A percentile compares a stretch with the other conserved stretches of the same genome.
Conservation (phyloP, 805 yeast species). For the Kodamaea leandrae region DNA sequence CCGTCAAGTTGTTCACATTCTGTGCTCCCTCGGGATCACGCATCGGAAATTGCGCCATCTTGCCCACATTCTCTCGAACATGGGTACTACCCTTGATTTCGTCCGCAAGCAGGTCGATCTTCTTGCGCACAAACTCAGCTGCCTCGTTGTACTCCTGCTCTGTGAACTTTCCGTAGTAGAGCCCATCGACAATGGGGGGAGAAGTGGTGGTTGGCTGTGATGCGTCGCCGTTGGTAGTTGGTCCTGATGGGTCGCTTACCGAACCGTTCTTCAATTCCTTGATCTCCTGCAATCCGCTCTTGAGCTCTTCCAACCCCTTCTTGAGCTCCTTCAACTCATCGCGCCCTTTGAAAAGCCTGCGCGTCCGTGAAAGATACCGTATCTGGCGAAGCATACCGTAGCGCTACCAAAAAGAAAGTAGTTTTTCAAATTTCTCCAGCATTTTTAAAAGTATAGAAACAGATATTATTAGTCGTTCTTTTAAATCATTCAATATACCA, state of each 20-base stretch:
- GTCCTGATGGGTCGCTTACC: no score
- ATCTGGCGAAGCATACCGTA: not conserved
- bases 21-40: slow-evolving; percentile 12
- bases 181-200: slow-evolving; percentile 7
- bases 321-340: not conserved
- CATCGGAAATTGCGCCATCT: slow-evolving; percentile 36
- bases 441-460: no score
- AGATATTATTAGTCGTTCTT: no score
- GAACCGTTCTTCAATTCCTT: no score
- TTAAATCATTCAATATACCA: no score
- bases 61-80: slow-evolving; percentile 35
- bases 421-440: no score
- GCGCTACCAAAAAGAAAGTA: no score
- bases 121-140: slow-evolving; percentile 29
- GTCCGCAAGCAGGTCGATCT: slow-evolving; percentile 30
- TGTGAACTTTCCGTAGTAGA: slow-evolving; percentile 22
- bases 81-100: slow-evolving; percentile 38
- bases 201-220: no score
- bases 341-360: no score
- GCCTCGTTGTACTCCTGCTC: slow-evolving; percentile 41
- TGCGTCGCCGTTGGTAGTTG: no score
- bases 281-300: not conserved
- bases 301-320: not conserved
- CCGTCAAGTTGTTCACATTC: slow-evolving; percentile 26
- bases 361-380: not conserved